phyloP scores from a whole-genome alignment of 306 rosid genomes.

The Begonia masoniana region DNA sequence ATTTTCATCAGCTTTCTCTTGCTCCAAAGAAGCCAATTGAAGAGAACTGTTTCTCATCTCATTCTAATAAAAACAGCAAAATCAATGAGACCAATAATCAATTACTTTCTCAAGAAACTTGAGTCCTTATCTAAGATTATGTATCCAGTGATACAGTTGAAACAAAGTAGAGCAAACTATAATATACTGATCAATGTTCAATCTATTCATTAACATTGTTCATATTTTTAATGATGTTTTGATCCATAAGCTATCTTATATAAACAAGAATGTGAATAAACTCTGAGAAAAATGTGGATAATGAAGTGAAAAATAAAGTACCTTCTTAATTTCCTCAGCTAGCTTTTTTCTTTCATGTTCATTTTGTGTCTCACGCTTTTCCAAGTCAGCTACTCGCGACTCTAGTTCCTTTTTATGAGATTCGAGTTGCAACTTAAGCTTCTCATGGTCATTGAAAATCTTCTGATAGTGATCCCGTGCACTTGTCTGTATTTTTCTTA shows the following conservation, averaged over 20 bases:
- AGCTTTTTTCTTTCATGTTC: slow-evolving; percentile 76
- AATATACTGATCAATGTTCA: too few species aligned
- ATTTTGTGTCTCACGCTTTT: slow-evolving; percentile 70
- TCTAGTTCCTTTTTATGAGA: slow-evolving; percentile 70
- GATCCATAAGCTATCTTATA: too few species aligned
- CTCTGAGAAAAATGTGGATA: too few species aligned
- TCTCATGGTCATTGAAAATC: slow-evolving; percentile 66
- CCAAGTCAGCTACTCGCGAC: slow-evolving; percentile 56
- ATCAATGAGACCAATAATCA: slow-evolving; percentile 14
- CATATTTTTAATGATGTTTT: too few species aligned
- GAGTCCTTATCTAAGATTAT: too few species aligned
- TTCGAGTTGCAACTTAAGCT: slow-evolving; percentile 67
- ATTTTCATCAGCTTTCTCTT: slow-evolving; percentile 59
- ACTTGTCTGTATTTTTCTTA: slow-evolving; percentile 67
- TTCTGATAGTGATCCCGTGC: slow-evolving; percentile 79
- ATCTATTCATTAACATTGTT: too few species aligned
- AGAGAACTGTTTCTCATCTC: slow-evolving; percentile 54
- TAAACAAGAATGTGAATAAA: too few species aligned
- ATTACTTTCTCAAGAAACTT: neutral
- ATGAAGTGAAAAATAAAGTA: slow-evolving; percentile 11
- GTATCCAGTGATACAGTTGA: too few species aligned
- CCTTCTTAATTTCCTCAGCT: slow-evolving; percentile 74
- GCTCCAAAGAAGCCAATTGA: slow-evolving; percentile 78
- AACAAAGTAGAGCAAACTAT: too few species aligned
- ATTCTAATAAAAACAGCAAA: slow-evolving; percentile 38